Conservation (phyloP, 768 basidiomycete species). For the Tylopilus felleus region DNA sequence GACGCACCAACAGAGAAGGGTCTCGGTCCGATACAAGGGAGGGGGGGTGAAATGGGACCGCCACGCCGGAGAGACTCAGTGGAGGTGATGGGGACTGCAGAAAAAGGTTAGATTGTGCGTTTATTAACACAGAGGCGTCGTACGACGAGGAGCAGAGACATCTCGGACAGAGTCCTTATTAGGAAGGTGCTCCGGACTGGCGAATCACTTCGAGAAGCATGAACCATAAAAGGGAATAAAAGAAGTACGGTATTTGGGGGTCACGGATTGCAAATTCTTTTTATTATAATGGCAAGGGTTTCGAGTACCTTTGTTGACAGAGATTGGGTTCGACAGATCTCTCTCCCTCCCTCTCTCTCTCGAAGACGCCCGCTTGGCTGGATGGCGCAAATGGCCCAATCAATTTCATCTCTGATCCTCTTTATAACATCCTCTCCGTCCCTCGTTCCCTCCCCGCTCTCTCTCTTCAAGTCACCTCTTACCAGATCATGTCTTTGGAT, state of each 20-base stretch:
- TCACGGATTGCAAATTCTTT: not conserved
- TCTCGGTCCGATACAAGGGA: too few species aligned
- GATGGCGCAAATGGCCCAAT: conserved; percentile 14
- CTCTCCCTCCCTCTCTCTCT: not conserved
- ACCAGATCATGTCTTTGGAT: conserved; percentile 29
- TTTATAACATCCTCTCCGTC: conserved; percentile 27
- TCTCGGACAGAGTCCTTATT: conserved; percentile 1
- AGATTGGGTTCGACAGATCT: conserved; percentile 28
- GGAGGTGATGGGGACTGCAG: not conserved
- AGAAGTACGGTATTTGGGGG: conserved; percentile 6
- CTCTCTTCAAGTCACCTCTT: not conserved
- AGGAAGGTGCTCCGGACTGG: conserved; percentile 10
- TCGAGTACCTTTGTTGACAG: conserved; percentile 10
- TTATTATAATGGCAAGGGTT: too few species aligned
- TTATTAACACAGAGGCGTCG: not conserved
- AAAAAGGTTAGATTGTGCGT: conserved; percentile 1
- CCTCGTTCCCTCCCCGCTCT: conserved; percentile 2
- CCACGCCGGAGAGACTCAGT: too few species aligned
- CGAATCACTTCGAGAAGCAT: conserved; percentile 19
- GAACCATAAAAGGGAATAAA: conserved; percentile 12
- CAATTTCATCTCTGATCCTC: conserved; percentile 29
- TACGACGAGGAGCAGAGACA: not conserved
- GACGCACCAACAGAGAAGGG: conserved; percentile 15
- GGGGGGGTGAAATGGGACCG: conserved; percentile 1
- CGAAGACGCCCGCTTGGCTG: not conserved